These are phyloP conservation scores for Yamadazyma taylorii DNA, from an alignment of 1,139 yeast species.

Conservation along the genomic window DNA sequence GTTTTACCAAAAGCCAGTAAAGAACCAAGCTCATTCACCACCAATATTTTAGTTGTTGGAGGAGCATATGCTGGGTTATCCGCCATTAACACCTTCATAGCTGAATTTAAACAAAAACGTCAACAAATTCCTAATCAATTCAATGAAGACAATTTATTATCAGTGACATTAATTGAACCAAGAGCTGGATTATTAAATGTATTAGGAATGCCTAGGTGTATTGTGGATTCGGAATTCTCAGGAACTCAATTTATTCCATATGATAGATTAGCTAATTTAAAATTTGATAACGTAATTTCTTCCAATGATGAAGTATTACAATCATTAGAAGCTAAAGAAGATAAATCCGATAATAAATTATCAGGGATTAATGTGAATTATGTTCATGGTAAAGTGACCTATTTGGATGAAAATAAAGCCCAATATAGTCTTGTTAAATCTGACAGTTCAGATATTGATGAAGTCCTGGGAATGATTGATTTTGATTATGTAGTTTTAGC, in stretches of 20 bases:
- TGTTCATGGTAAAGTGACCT: slow-evolving; percentile 42
- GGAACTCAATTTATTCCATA: slow-evolving; percentile 40
- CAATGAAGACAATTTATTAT: slow-evolving; percentile 11
- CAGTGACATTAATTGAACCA: slow-evolving; percentile 50
- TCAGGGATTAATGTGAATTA: slow-evolving; percentile 22
- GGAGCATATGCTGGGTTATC: slow-evolving; percentile 54
- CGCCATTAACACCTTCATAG: slow-evolving; percentile 37
- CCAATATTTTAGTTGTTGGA: slow-evolving; percentile 49
- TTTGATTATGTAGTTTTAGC: slow-evolving; percentile 53
- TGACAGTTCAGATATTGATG: slow-evolving; percentile 10
- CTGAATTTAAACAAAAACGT: slow-evolving; percentile 21
- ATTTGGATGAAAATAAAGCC: slow-evolving; percentile 28
- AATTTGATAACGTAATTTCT: slow-evolving; percentile 29
- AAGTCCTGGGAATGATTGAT: slow-evolving; percentile 24
- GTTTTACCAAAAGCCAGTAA: slow-evolving; percentile 5
- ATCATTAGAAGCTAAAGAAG: slow-evolving; percentile 13
- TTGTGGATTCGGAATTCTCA: slow-evolving; percentile 49
- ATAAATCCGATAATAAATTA: slow-evolving; percentile 16
- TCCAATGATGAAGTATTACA: slow-evolving; percentile 19
- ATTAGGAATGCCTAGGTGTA: slow-evolving; percentile 50
- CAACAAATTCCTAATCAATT: slow-evolving; percentile 8
- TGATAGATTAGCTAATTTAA: slow-evolving; percentile 29
- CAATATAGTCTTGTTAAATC: slow-evolving; percentile 19
- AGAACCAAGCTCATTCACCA: slow-evolving; percentile 12
- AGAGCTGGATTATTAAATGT: slow-evolving; percentile 52